Percentiles rank a stretch among this genome's conserved stretches.
These are phyloP conservation scores for Pichia sp. DNA, from an alignment of 1,139 yeast species.

Conservation along the genomic window DNA sequence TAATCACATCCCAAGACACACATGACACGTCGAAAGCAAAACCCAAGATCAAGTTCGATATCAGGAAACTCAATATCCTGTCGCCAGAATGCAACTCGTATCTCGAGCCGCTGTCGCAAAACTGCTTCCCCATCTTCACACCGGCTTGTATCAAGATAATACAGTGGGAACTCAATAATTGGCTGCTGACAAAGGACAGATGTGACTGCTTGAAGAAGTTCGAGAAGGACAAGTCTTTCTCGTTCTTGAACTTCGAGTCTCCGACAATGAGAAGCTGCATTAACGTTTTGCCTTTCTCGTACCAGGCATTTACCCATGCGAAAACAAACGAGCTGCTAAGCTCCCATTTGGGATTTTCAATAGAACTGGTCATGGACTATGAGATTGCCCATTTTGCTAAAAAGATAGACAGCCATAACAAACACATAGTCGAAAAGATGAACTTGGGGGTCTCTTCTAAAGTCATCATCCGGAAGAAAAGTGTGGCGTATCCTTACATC, in stretches of 20 bases:
- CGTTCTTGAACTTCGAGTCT: conserved; percentile 26
- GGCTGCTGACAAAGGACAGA: conserved; percentile 23
- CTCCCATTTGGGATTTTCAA: conserved; percentile 49
- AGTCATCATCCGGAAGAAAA: conserved; percentile 18
- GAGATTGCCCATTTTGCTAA: conserved; percentile 45
- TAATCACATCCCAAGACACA: neutral
- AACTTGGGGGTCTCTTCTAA: conserved; percentile 8
- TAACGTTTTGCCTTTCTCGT: conserved; percentile 42
- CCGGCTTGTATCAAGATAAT: conserved; percentile 25
- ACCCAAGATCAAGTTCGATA: neutral
- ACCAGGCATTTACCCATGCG: conserved; percentile 51
- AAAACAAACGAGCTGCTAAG: conserved; percentile 43
- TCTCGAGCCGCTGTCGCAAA: conserved; percentile 23
- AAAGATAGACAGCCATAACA: conserved; percentile 26
- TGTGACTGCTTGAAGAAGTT: conserved; percentile 1
- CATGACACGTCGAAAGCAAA: neutral
- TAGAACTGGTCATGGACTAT: conserved; percentile 46
- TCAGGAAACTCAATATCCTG: neutral
- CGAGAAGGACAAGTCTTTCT: neutral
- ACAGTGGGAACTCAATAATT: conserved; percentile 22
- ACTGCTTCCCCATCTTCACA: conserved; percentile 26
- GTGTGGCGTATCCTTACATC: conserved; percentile 30
- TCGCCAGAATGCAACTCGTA: conserved; percentile 6
- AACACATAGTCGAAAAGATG: conserved; percentile 22
- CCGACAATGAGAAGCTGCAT: conserved; percentile 35